Conservation (phyloP, 192 early-diverging fungal genomes). For the Diversispora eburnea region DNA sequence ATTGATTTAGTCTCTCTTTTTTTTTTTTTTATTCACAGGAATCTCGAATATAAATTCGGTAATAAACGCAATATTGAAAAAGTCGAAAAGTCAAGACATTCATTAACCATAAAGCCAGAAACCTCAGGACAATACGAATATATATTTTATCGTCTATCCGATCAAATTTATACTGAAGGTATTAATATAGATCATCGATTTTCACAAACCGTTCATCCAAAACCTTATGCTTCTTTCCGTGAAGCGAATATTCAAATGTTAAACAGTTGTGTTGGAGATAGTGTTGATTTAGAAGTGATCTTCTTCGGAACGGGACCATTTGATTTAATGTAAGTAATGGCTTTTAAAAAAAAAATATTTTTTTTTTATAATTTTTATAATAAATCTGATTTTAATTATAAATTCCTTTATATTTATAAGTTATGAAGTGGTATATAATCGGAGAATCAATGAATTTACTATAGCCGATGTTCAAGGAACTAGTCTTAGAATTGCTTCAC, state of each 20-base stretch:
- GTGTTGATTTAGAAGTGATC: conserved; percentile 34
- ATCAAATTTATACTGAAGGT: conserved; percentile 18
- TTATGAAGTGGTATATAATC: conserved; percentile 33
- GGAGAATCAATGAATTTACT: conserved; percentile 24
- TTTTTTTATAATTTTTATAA: background rate
- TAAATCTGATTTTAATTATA: background rate
- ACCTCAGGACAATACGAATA: conserved; percentile 23
- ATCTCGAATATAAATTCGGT: conserved; percentile 6
- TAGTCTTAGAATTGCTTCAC: conserved; percentile 32
- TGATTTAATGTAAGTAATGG: conserved; percentile 30
- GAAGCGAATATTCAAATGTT: background rate
- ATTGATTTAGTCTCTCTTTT: background rate
- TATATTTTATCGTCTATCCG: conserved; percentile 10
- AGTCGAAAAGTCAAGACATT: conserved; percentile 10
- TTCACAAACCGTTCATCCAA: conserved; percentile 43
- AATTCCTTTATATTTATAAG: background rate
- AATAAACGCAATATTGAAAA: background rate
- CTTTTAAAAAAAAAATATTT: background rate
- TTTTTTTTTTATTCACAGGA: conserved; percentile 9
- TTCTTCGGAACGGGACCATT: conserved; percentile 39
- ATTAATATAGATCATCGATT: conserved; percentile 24
- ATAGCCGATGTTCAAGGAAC: conserved; percentile 24
- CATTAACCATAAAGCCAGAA: conserved; percentile 1
- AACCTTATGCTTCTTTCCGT: conserved; percentile 40
- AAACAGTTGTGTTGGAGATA: conserved; percentile 41